Evolutionary conservation across 176 grass and related monocot genomes (phyloP).

Genomic region (Paspalum vaginatum): DNA sequence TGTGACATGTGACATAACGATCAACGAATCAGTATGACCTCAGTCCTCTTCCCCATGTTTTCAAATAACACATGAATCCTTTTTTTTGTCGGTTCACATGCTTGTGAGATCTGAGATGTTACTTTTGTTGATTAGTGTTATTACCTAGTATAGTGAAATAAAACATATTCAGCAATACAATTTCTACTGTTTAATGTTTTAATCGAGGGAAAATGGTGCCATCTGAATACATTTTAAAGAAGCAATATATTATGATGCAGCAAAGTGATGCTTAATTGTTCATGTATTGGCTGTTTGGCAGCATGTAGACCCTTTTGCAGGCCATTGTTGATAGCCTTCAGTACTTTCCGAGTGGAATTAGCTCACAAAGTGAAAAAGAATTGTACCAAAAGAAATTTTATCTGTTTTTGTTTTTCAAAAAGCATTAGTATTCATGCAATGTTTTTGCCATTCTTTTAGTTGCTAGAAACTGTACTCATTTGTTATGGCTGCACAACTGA

Average conservation of each 20-base stretch:
- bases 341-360: not conserved
- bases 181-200: not conserved
- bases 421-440: not conserved
- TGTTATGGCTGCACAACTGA: no score
- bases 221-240: not conserved
- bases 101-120: not conserved
- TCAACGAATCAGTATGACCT: not conserved
- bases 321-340: not conserved
- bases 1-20: not conserved
- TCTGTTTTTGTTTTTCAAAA: not conserved
- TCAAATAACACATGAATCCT: not conserved
- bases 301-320: not conserved
- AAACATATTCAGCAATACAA: not conserved
- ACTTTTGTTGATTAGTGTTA: not conserved
- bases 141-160: not conserved
- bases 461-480: no score
- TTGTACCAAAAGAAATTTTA: not conserved
- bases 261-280: not conserved
- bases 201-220: not conserved
- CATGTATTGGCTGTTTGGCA: constrained; percentile 9
- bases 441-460: not conserved
- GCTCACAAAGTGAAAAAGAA: not conserved
- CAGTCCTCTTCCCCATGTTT: not conserved
- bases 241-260: not conserved
- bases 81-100: not conserved